phyloP scores from a whole-genome alignment of 1,284 basidiomycete genomes.

The Cutaneotrichosporon dermatis region DNA sequence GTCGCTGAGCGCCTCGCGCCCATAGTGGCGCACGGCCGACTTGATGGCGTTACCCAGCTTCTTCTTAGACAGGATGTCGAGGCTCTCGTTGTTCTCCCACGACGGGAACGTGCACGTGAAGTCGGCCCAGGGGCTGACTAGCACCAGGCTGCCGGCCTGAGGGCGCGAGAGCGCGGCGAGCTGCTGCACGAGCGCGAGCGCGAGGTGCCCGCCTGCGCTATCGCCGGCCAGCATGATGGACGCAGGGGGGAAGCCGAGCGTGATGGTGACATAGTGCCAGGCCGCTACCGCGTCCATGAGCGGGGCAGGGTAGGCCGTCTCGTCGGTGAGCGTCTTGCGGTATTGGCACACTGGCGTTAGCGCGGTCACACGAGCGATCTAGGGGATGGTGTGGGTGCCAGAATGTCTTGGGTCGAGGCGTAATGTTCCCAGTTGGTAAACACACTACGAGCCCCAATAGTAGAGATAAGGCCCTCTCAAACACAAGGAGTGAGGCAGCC shows the following conservation, averaged over 20 bases:
- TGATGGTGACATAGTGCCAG: conserved; percentile 13
- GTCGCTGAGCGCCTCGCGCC: not conserved
- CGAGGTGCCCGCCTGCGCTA: conserved; percentile 19
- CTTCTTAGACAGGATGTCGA: conserved; percentile 17
- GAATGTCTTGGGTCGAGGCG: no score
- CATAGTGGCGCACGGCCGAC: conserved; percentile 21
- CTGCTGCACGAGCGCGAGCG: conserved; percentile 14
- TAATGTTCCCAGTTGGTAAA: no score
- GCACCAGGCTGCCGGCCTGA: conserved; percentile 54
- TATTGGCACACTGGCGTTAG: conserved; percentile 9
- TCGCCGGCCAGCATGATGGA: conserved; percentile 16
- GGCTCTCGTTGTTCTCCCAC: conserved; percentile 4
- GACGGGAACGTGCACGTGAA: conserved; percentile 33
- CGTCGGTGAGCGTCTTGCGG: conserved; percentile 13
- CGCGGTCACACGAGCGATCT: no score
- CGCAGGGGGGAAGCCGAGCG: conserved; percentile 13
- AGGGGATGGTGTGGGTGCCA: no score
- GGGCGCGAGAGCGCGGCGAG: conserved; percentile 7
- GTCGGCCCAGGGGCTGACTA: conserved; percentile 59
- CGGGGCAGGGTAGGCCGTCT: conserved; percentile 16
- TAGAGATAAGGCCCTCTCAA: no score
- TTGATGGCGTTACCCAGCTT: conserved; percentile 7
- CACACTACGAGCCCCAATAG: no score
- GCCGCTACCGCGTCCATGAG: conserved; percentile 21
- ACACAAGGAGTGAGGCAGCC: no score